These are phyloP conservation scores for Afroboletus lepidellus DNA, from an alignment of 1,284 basidiomycete genomes.

Conservation along the genomic window DNA sequence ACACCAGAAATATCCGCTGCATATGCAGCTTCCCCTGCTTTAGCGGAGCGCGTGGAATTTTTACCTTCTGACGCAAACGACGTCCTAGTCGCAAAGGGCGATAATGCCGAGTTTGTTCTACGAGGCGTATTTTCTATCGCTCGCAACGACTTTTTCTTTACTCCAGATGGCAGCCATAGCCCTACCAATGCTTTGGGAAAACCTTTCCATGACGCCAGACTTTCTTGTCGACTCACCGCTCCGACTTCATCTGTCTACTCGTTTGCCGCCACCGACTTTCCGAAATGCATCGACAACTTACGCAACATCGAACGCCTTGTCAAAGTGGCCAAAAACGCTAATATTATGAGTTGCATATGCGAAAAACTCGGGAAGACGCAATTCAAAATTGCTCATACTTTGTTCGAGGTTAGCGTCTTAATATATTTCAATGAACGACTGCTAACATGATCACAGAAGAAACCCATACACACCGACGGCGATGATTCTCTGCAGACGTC, in stretches of 20 bases:
- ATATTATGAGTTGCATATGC: background rate
- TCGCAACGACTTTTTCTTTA: background rate
- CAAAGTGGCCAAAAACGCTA: background rate
- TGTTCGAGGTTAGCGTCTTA: background rate
- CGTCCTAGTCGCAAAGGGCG: background rate
- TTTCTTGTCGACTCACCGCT: background rate
- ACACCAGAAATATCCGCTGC: too few relatives aligned
- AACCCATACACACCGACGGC: too few relatives aligned
- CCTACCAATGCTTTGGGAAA: background rate
- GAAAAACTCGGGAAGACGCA: background rate
- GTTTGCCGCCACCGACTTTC: background rate
- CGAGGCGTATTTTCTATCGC: background rate
- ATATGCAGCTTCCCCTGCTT: too few relatives aligned
- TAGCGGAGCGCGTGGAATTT: too few relatives aligned
- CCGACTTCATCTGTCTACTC: background rate
- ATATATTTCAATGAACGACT: too few relatives aligned
- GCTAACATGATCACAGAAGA: too few relatives aligned
- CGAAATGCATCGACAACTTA: background rate
- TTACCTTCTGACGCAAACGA: background rate
- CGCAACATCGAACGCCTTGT: background rate
- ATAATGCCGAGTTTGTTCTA: background rate
- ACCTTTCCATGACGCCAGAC: background rate
- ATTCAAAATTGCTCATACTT: background rate
- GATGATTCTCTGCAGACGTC: too few relatives aligned
- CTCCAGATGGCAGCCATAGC: background rate